A percentile compares a stretch with the other conserved stretches of the same genome.
Evolutionary conservation across 2,329 filamentous ascomycete genomes (phyloP).

Genomic region (Passalora sequoiae): DNA sequence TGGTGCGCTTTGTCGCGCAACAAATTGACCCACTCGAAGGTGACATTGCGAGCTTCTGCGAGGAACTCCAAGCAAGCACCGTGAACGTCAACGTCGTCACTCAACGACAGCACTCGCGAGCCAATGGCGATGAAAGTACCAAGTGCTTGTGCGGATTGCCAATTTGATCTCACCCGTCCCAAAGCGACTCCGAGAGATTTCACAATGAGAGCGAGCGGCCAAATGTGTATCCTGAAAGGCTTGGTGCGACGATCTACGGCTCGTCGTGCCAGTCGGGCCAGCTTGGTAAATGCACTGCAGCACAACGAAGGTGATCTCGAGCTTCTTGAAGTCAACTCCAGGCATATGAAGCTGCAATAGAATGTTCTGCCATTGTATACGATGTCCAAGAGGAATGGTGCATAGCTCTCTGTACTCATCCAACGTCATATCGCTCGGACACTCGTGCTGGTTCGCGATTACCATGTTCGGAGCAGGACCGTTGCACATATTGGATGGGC

Average conservation of each 20-base stretch:
- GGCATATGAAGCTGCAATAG: slow-evolving; percentile 49
- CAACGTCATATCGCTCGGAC: slow-evolving; percentile 43
- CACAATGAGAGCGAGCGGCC: slow-evolving; percentile 11
- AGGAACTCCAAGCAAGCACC: slow-evolving; percentile 31
- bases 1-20: slow-evolving; percentile 45
- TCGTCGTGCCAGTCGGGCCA: slow-evolving; percentile 44
- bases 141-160: slow-evolving; percentile 27
- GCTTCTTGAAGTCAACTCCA: slow-evolving; percentile 56
- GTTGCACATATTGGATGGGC: slow-evolving; percentile 22
- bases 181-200: slow-evolving; percentile 13
- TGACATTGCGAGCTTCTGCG: slow-evolving; percentile 39
- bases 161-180: slow-evolving; percentile 24
- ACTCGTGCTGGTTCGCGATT: slow-evolving; percentile 46
- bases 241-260: not conserved
- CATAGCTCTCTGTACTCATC: slow-evolving; percentile 54
- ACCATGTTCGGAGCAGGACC: slow-evolving; percentile 20
- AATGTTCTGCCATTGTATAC: slow-evolving; percentile 46
- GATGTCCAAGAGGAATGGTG: slow-evolving; percentile 42
- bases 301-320: slow-evolving; percentile 48
- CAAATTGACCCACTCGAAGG: slow-evolving; percentile 46
- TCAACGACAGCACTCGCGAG: slow-evolving; percentile 23
- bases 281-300: slow-evolving; percentile 50
- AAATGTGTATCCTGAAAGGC: too few relatives aligned
- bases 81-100: not conserved
- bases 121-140: slow-evolving; percentile 21